These are phyloP conservation scores for Phaeosphaeria sp. DNA, from an alignment of 2,329 filamentous ascomycete species.

Conservation along the genomic window DNA sequence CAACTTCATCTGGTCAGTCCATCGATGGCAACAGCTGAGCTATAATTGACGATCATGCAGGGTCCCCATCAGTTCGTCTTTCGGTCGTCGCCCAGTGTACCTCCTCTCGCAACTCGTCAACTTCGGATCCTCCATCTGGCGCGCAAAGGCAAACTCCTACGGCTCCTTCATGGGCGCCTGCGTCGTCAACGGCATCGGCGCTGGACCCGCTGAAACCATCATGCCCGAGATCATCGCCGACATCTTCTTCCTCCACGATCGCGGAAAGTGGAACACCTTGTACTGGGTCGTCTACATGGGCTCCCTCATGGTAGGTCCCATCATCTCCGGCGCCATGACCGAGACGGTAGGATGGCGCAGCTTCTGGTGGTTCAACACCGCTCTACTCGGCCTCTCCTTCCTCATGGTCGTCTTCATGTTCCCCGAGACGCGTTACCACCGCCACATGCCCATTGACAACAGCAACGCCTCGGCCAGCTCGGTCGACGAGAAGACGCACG, in stretches of 20 bases:
- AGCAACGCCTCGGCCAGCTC: slow-evolving; percentile 4
- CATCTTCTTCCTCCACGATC: slow-evolving; percentile 69
- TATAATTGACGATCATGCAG: slow-evolving; percentile 35
- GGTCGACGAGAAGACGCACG: slow-evolving; percentile 27
- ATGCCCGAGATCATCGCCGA: slow-evolving; percentile 70
- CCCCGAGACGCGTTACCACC: slow-evolving; percentile 68
- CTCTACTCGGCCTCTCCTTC: slow-evolving; percentile 57
- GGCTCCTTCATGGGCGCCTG: slow-evolving; percentile 69
- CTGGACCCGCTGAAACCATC: slow-evolving; percentile 68
- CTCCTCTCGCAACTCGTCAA: slow-evolving; percentile 62
- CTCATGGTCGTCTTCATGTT: slow-evolving; percentile 65
- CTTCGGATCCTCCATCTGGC: slow-evolving; percentile 63
- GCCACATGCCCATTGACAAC: slow-evolving; percentile 43
- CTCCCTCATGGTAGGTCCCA: slow-evolving; percentile 64
- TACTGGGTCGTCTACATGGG: slow-evolving; percentile 71
- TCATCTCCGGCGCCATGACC: slow-evolving; percentile 67
- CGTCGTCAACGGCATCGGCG: slow-evolving; percentile 67
- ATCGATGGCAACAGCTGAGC: not conserved
- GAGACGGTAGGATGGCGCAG: slow-evolving; percentile 64
- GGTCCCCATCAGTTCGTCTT: slow-evolving; percentile 63
- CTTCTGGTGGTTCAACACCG: slow-evolving; percentile 73
- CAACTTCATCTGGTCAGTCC: slow-evolving; percentile 64
- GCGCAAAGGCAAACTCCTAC: slow-evolving; percentile 65
- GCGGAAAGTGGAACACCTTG: slow-evolving; percentile 67
- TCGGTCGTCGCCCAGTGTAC: slow-evolving; percentile 62